Evolutionary conservation across 306 rosid genomes (phyloP).

Genomic region (Abrus precatorius): DNA sequence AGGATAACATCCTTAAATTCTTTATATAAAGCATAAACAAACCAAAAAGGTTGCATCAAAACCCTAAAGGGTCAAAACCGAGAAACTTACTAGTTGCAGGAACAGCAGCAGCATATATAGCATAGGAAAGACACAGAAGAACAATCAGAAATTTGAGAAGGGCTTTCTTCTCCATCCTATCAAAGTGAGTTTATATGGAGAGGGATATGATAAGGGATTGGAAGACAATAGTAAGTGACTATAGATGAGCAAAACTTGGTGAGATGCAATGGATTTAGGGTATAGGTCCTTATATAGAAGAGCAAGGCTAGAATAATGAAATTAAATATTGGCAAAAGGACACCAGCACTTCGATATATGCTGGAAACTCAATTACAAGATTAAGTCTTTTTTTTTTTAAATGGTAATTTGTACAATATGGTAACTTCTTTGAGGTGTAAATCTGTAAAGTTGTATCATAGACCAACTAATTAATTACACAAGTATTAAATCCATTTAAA

Average conservation of each 20-base stretch:
- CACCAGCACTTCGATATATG: neutral
- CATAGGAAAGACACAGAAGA: conserved; percentile 44
- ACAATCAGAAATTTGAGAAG: conserved; percentile 31
- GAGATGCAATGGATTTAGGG: conserved; percentile 33
- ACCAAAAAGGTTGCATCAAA: neutral
- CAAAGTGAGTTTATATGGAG: neutral
- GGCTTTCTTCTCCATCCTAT: conserved; percentile 53
- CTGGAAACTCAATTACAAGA: neutral
- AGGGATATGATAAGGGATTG: neutral
- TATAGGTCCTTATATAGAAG: conserved; percentile 46
- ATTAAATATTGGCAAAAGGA: conserved; percentile 44
- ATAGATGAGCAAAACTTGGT: conserved; percentile 32
- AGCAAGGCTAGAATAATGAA: neutral
- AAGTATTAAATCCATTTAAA: too few relatives aligned
- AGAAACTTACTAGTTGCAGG: conserved; percentile 54
- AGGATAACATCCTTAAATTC: neutral
- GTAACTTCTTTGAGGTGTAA: neutral
- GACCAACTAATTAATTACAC: neutral
- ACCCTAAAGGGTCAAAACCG: conserved; percentile 45
- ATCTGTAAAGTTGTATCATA: neutral
- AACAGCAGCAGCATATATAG: conserved; percentile 33
- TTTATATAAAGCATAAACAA: neutral
- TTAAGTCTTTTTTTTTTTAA: neutral
- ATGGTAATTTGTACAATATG: neutral
- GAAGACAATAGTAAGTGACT: conserved; percentile 17